These are phyloP conservation scores for Nannochloropsis gaditana DNA, from an alignment of 108 stramenopile species.

Conservation along the genomic window DNA sequence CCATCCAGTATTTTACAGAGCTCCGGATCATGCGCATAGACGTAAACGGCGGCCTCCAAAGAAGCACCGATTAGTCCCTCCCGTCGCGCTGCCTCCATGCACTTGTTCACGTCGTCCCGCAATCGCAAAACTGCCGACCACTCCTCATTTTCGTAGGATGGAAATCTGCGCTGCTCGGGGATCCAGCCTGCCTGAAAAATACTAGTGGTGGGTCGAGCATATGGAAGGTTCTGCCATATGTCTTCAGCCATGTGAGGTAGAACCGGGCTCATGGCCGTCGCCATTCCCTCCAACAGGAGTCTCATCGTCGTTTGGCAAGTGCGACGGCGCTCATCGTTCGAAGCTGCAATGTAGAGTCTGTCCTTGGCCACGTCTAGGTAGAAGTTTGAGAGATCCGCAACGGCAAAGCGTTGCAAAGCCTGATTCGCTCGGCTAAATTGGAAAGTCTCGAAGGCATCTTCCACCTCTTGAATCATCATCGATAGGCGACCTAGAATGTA, in stretches of 20 bases:
- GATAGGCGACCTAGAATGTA: slow-evolving; percentile 83
- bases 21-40: slow-evolving; percentile 33
- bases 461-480: slow-evolving; percentile 69
- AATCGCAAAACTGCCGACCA: slow-evolving; percentile 31
- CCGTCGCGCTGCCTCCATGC: slow-evolving; percentile 44
- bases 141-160: slow-evolving; percentile 36
- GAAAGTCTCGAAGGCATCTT: slow-evolving; percentile 73
- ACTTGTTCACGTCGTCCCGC: slow-evolving; percentile 45
- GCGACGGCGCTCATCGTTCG: slow-evolving; percentile 72
- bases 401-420: slow-evolving; percentile 76
- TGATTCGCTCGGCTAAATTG: slow-evolving; percentile 74
- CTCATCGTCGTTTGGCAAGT: slow-evolving; percentile 84
- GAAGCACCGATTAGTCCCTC: slow-evolving; percentile 37
- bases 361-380: slow-evolving; percentile 97
- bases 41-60: slow-evolving; percentile 44
- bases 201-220: slow-evolving; percentile 25
- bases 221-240: slow-evolving; percentile 69
- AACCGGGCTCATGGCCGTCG: slow-evolving; percentile 78
- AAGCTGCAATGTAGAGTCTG: slow-evolving; percentile 81
- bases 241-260: slow-evolving; percentile 97
- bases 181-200: slow-evolving; percentile 48
- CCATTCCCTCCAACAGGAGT: slow-evolving; percentile 70
- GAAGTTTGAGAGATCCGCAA: slow-evolving; percentile 86
- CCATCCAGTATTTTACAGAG: slow-evolving; percentile 28
- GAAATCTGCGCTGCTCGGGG: neutral